These are phyloP conservation scores for Pyrus bretschneideri DNA, from an alignment of 306 rosid species.

Conservation along the genomic window DNA sequence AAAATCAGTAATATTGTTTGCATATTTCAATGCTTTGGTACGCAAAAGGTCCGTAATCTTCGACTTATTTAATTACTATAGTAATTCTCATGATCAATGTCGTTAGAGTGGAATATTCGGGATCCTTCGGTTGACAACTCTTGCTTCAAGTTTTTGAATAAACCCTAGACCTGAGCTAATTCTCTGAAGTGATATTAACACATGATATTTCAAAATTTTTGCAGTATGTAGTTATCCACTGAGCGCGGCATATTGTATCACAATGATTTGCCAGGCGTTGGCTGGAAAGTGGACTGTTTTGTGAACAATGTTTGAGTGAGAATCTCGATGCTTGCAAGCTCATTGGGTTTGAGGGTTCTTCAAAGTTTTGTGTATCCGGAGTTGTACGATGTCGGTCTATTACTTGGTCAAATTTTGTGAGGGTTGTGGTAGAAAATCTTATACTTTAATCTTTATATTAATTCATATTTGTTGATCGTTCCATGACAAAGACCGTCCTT, in stretches of 20 bases:
- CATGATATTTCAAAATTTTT: neutral
- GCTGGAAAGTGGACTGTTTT: slow-evolving; percentile 54
- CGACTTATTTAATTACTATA: too few relatives aligned
- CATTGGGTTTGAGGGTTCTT: neutral
- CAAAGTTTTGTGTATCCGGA: neutral
- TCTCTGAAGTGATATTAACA: neutral
- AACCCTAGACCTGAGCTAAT: too few relatives aligned
- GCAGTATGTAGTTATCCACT: slow-evolving; percentile 66
- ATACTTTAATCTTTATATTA: neutral
- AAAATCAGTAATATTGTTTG: too few relatives aligned
- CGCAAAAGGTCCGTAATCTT: too few relatives aligned
- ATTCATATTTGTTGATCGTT: too few relatives aligned
- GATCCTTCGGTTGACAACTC: too few relatives aligned
- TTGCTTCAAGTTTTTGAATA: too few relatives aligned
- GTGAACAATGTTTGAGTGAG: slow-evolving; percentile 14
- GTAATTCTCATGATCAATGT: too few relatives aligned
- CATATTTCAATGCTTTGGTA: too few relatives aligned
- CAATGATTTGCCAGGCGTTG: slow-evolving; percentile 48
- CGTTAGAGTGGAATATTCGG: too few relatives aligned
- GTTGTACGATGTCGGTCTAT: neutral
- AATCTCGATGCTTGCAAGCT: neutral
- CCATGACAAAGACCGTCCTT: too few relatives aligned
- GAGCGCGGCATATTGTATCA: slow-evolving; percentile 65
- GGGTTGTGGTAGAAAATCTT: neutral
- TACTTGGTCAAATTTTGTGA: neutral